Base-by-base conservation (phyloP, 345 rosid species). In the Dovyalis caffra region DNA sequence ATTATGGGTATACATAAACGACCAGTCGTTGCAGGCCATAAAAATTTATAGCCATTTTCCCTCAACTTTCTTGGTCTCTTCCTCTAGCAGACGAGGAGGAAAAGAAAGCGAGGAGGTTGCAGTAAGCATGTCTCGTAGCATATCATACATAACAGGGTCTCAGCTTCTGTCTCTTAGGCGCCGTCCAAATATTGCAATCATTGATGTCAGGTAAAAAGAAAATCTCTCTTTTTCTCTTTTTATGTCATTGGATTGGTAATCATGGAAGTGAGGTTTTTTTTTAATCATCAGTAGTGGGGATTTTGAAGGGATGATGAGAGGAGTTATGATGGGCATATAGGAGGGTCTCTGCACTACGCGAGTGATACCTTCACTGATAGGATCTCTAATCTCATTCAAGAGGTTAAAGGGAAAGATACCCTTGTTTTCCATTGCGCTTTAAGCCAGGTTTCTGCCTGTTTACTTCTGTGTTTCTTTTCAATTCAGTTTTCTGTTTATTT, bases 351-450 rank as follows among this genome's bases (percentile, higher is more conserved):
- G 69, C 99, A 95, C 85, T 92, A 85, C 73, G 89, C 97, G 0
- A 95, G 97, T 80, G 85, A 76, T 72, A 72, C 75, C 4, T 95
- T 95, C 83, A 80, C 79, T 60, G 92, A 92, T 61, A 90, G 77
- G 89, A 91, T 95, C 82, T 71, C 97, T 76, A 79, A 90, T 85
- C 91, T 95, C 58, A 74, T 92, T 72, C 94, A 87, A 53, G 82
- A 88, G 33, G 91, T 91, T 66, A 85, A 88, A 75, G 97, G 92
- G 43, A 95, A 92, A 85, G 97, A 95, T 78, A 95, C 99, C 67
- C 91, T 95, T 71, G 97, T 95, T 72, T 95, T 95, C 79, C 97
- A 95, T 69, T 95, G 99, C 79, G 97, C 99, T 80, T 73, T 95
- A 72, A 95, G 99, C 89, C 97, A 95, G 97, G 97, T 95, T 64